These are phyloP conservation scores for Suhomyces emberorum DNA, from an alignment of 805 yeast species.

Conservation along the genomic window DNA sequence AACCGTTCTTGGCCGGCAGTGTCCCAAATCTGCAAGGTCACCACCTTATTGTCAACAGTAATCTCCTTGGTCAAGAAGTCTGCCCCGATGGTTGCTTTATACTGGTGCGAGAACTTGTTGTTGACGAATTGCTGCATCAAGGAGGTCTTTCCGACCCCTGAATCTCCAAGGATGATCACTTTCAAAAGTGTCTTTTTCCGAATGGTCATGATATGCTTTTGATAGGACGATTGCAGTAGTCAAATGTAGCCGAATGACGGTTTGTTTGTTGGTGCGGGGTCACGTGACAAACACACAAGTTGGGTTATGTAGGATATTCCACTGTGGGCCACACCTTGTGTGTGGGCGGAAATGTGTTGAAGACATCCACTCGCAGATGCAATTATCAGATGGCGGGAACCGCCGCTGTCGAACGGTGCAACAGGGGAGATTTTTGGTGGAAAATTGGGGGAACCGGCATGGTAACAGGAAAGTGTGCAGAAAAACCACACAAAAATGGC, in stretches of 20 bases:
- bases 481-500: no score
- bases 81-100: conserved; percentile 97
- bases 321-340: no score
- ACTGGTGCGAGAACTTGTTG: conserved; percentile 90
- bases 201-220: conserved; percentile 39
- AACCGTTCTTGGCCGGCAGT: conserved; percentile 99
- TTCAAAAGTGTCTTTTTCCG: conserved; percentile 76
- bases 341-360: no score
- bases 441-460: no score
- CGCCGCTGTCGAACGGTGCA: no score
- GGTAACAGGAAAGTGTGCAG: no score
- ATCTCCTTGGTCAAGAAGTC: conserved; percentile 93
- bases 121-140: conserved; percentile 96
- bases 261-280: not conserved
- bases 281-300: no score
- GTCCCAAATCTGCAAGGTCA: conserved; percentile 91
- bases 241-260: no score
- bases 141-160: conserved; percentile 97
- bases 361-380: no score
- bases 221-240: not conserved
- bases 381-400: no score
- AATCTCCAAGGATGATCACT: conserved; percentile 92
- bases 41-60: conserved; percentile 75
- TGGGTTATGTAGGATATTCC: no score
- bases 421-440: no score